Evolutionary conservation across 2,329 filamentous ascomycete species (phyloP), one percentile per base, ranked within the genome.

Genomic region (Alternaria ventricosa): DNA sequence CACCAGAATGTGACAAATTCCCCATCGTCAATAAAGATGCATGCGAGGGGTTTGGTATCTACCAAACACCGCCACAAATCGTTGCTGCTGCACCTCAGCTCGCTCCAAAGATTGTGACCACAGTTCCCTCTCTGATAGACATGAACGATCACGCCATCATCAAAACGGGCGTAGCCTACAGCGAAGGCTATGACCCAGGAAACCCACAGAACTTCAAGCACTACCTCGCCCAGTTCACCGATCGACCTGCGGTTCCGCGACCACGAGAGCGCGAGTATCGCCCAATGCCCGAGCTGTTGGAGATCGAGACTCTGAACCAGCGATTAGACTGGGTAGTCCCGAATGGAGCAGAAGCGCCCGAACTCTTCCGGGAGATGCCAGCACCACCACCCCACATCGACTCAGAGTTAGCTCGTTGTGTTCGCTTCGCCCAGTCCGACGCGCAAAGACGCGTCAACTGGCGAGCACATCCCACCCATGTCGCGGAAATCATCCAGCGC

Each of bases 371-470:
- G 10, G 36, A 23, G 1, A n/a, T 57, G 25, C 9, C 43, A 12
- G 23, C 13, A 33, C 44, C 55, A 8, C 47, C 49, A 27, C n/a
- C 25, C 0, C 18, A 47, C 7, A 49, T 41, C 10, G 8, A 28
- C 18, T 56, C 61, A 3, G 27, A 61, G n/a, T 25, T 59, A 8
- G 41, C 55, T 18, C 61, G 61, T 20, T 64, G 57, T 44, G 44
- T 64, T 23, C 61, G 64, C 11, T 66, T 60, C 11, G 57, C 64
- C 9, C 54, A 56, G 22, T 61, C 54, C 3, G 25, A 55, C 22
- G 45, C 57, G 7, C 53, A 58, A 28, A 13, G 20, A 12, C 15
- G 53, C 2, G 25, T 66, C 1, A 41, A 57, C 41, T 64, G 60
- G 60, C 33, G 51, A 9, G 11, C 58, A 1, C 61, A 63, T 18